Conservation (phyloP, 257 asterid genomes). For the Fraxinus excelsior region DNA sequence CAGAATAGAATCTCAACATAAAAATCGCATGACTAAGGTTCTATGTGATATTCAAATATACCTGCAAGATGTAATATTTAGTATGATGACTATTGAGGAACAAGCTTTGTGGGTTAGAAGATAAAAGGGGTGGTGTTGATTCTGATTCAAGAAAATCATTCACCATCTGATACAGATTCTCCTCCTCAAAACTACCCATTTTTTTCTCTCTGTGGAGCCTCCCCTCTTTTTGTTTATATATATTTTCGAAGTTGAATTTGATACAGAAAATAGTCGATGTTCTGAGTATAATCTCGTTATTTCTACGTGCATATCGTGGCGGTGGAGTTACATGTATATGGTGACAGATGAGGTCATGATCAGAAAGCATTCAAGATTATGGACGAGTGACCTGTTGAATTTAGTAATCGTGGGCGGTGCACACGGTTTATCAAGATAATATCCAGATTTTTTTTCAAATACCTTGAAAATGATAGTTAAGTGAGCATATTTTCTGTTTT, state of each 20-base stretch:
- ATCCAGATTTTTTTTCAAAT: not conserved
- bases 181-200: slow-evolving; percentile 38
- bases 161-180: slow-evolving; percentile 27
- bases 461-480: not conserved
- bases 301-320: not conserved
- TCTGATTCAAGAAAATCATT: slow-evolving; percentile 28
- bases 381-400: not conserved
- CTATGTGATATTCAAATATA: not conserved
- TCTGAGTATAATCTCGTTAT: not conserved
- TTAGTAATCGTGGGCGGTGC: not conserved
- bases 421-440: slow-evolving; percentile 10
- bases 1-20: not conserved
- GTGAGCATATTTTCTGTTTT: not conserved
- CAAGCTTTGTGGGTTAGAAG: not conserved
- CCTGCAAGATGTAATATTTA: slow-evolving; percentile 28
- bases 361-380: not conserved
- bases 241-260: not conserved
- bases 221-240: too few species aligned
- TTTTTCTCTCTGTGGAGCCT: too few species aligned
- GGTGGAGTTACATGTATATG: not conserved
- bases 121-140: slow-evolving; percentile 4
- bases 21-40: not conserved
- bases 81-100: slow-evolving; percentile 4
- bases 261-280: not conserved
- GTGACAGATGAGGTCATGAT: slow-evolving; percentile 2